Evolutionary conservation across 192 early-diverging fungal species (phyloP), one percentile per base, ranked within the genome.

Genomic region (Podila clonocystis): DNA sequence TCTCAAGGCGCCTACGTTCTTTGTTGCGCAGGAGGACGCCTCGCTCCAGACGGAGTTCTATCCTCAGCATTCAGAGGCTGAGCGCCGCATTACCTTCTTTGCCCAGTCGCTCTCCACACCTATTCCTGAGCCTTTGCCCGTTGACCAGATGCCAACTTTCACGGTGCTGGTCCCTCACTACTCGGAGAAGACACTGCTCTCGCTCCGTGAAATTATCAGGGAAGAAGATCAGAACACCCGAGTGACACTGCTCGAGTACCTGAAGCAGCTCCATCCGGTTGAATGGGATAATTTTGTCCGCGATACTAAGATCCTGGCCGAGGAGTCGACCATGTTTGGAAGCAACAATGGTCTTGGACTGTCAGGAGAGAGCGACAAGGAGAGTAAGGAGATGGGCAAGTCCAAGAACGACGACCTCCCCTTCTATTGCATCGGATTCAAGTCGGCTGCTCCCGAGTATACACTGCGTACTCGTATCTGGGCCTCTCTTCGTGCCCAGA

Each of bases 211-310:
- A 84, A 94, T 96, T 61, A 94, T 95, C 66, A 85, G 92, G 48
- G 93, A 94, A 74, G 91, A 93, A 67, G 94, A 95, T 67, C 85
- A 92, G 69, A 91, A 91, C 72, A 93, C 92, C 33, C 89, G 92
- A 11, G 89, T 96, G 12, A 96, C 94, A 22, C 74, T 95, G 50
- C 84, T 96, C 24, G 94, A 96, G 83, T 95, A 94, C 57, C 74
- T 93, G 31, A 93, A 95, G 82, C 92, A 93, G 19, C 82, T 93
- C 58, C 91, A 95, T 68, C 83, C 91, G 0, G 87, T 89, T 26
- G 95, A 96, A 75, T 96, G 95, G 95, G 94, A 94, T 62, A 96
- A 96, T 84, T 96, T 95, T 87, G 95, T 94, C 57, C 90, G 92
- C 75, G 94, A 96, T 62, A 93, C 91, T 67, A 95, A 93, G 86